A percentile compares a stretch with the other conserved stretches of the same genome.
Evolutionary conservation across 768 basidiomycete genomes (phyloP).

Genomic region (Coprinopsis strossmayeri): DNA sequence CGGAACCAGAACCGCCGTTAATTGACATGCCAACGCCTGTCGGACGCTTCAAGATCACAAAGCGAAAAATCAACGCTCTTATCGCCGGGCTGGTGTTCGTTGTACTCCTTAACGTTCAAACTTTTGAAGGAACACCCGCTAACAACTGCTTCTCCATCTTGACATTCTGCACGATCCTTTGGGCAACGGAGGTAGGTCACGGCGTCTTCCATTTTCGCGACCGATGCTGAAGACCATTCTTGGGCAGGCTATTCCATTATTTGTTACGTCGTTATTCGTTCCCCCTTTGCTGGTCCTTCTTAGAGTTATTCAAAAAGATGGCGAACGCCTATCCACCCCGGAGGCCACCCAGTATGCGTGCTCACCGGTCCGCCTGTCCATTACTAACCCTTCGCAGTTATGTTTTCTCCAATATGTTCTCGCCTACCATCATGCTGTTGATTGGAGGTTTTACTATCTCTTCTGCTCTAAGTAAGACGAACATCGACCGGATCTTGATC

Average conservation of each 20-base stretch:
- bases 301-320: slow-evolving; percentile 64
- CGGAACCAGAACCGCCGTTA: slow-evolving; percentile 37
- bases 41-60: slow-evolving; percentile 60
- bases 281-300: slow-evolving; percentile 86
- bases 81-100: slow-evolving; percentile 55
- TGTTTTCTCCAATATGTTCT: slow-evolving; percentile 94
- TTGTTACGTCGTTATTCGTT: slow-evolving; percentile 90
- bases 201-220: neutral
- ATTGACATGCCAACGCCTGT: slow-evolving; percentile 58
- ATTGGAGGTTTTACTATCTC: slow-evolving; percentile 98
- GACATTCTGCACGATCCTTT: slow-evolving; percentile 84
- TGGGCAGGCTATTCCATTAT: slow-evolving; percentile 92
- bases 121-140: slow-evolving; percentile 60
- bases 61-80: slow-evolving; percentile 50
- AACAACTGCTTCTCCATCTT: slow-evolving; percentile 90
- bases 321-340: slow-evolving; percentile 42
- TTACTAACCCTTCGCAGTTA: slow-evolving; percentile 41
- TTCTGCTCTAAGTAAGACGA: slow-evolving; percentile 91
- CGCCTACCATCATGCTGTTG: slow-evolving; percentile 96
- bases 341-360: slow-evolving; percentile 75
- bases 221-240: too few relatives aligned
- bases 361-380: neutral
- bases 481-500: slow-evolving; percentile 87
- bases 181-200: slow-evolving; percentile 93
- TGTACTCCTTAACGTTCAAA: slow-evolving; percentile 50